Base-by-base conservation (phyloP, 2,329 filamentous ascomycete species). In the Emydomyces testavorans region DNA sequence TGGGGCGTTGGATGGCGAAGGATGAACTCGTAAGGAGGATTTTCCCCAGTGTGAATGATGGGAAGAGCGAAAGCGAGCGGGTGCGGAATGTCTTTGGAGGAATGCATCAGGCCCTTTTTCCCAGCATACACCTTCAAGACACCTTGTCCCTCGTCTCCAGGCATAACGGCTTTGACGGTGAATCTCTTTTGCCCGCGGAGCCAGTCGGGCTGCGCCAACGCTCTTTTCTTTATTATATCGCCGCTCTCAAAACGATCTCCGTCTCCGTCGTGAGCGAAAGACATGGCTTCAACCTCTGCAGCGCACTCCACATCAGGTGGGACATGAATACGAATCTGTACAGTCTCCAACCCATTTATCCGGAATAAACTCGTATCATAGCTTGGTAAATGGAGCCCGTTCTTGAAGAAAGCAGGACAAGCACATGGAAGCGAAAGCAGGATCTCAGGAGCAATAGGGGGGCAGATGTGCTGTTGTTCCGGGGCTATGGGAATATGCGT, bases 21-120 rank as follows among this genome's bases (percentile, higher is more conserved):
- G 38, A 95, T 76, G 65, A 96, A 98, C 50, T 94, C 87, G 65
- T 94, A 98, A 0, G 85, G 79, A 2, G 92, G 92, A 61, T 98
- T 98, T 57, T 90, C 84, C 51, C 92, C 92, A 0, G 80, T 83
- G 65, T 98, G 92, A 31, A 87, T 77, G 44, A 98, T 80, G 0
- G 92, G 90, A n/a, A 98, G 69, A 2, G 88, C 80, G 54, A 96
- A 82, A 0, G 90, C 89, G 46, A 98, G 71, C 2, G 89, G 82
- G 61, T 98, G 90, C 6, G 92, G 89, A 48, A 95, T 95, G 62
- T 95, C 86, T 64, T 92, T 92, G 71, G 92, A 90, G 54, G 85
- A 93, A 68, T 96, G 92, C 89, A 96, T 96, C 47, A 98, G 74
- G 0, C 93, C 93, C 53, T 89, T 80, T 65, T 89, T 92, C 51